Conservation (phyloP, 805 yeast species). For the Candida nitratophila region DNA sequence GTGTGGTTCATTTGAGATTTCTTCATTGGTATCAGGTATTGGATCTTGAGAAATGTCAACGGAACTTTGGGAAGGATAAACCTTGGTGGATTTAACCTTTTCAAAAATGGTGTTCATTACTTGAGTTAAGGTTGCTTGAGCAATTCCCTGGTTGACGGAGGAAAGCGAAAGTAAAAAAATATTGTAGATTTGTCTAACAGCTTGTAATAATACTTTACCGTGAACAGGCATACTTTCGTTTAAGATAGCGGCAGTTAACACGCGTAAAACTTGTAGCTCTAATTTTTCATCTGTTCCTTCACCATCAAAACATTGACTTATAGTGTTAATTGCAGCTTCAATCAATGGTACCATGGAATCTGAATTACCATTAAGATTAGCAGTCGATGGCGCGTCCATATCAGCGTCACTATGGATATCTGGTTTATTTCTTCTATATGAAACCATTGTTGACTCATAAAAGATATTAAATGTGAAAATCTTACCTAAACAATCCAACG, state of each 20-base stretch:
- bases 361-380: conserved; percentile 20
- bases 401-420: conserved; percentile 24
- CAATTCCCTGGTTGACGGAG: conserved; percentile 82
- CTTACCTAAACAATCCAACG: conserved; percentile 83
- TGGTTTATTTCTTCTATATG: conserved; percentile 24
- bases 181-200: conserved; percentile 89
- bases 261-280: conserved; percentile 89
- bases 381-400: conserved; percentile 44
- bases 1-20: conserved; percentile 7
- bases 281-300: conserved; percentile 87
- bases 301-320: conserved; percentile 80
- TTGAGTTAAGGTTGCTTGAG: conserved; percentile 92
- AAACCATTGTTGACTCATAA: conserved; percentile 46
- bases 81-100: conserved; percentile 32
- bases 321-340: conserved; percentile 78
- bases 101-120: conserved; percentile 82
- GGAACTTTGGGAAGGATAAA: too few species aligned
- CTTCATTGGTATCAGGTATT: conserved; percentile 54
- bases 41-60: conserved; percentile 29
- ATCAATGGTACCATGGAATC: conserved; percentile 40
- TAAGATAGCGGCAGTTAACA: conserved; percentile 80
- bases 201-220: conserved; percentile 81
- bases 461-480: conserved; percentile 81
- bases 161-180: conserved; percentile 80
- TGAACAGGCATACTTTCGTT: conserved; percentile 80